phyloP scores from a whole-genome alignment of 192 early-diverging fungal species.

The Phycomyces nitens region DNA sequence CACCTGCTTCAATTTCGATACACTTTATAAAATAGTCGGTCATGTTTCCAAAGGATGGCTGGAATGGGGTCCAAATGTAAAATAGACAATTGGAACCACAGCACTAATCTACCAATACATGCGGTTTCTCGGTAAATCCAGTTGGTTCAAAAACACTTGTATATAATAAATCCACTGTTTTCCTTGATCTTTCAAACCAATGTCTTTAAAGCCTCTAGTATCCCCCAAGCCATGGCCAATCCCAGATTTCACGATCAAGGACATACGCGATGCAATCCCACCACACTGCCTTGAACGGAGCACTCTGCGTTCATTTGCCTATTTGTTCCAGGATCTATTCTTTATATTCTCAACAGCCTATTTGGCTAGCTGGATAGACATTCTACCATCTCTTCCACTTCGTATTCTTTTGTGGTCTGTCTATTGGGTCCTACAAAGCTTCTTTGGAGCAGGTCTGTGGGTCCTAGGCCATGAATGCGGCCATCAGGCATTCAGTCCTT shows the following conservation, averaged over 20 bases:
- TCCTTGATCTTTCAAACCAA: too few relatives aligned
- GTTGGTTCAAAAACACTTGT: too few relatives aligned
- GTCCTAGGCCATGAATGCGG: slow-evolving; percentile 89
- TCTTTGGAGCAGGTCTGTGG: slow-evolving; percentile 87
- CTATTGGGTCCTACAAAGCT: slow-evolving; percentile 82
- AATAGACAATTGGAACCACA: too few relatives aligned
- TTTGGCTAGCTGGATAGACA: slow-evolving; percentile 39
- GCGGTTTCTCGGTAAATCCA: too few relatives aligned
- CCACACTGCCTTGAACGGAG: slow-evolving; percentile 88
- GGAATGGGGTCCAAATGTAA: too few relatives aligned
- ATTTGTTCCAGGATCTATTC: slow-evolving; percentile 75
- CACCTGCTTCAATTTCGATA: too few relatives aligned
- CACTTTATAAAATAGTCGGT: too few relatives aligned
- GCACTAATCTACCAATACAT: too few relatives aligned
- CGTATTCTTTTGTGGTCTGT: slow-evolving; percentile 63
- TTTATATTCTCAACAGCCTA: slow-evolving; percentile 61
- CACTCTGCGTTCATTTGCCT: slow-evolving; percentile 69
- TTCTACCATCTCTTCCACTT: slow-evolving; percentile 37
- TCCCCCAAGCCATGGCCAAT: slow-evolving; percentile 53
- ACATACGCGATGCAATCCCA: slow-evolving; percentile 83
- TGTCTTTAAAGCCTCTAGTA: slow-evolving; percentile 29
- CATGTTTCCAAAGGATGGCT: too few relatives aligned
- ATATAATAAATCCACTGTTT: too few relatives aligned
- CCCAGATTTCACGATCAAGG: slow-evolving; percentile 82
- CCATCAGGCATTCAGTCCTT: slow-evolving; percentile 81